Evolutionary conservation across 352 stramenopile species (phyloP).

Genomic region (Phytophthora meadii): DNA sequence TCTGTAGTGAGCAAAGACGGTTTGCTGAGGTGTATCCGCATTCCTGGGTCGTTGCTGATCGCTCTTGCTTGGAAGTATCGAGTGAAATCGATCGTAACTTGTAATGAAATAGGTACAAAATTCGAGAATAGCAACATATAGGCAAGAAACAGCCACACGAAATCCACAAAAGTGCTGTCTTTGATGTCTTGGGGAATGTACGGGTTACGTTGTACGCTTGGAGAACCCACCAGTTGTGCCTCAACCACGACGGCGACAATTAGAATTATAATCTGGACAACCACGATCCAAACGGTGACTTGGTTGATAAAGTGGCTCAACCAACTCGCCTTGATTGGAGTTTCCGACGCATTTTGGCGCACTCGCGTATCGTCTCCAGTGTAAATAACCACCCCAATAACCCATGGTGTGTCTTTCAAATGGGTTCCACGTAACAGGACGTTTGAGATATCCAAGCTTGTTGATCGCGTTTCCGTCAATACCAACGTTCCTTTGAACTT

Average conservation of each 20-base stretch:
- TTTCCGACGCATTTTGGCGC: conserved; percentile 78
- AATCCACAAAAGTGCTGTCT: conserved; percentile 41
- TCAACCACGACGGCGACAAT: conserved; percentile 56
- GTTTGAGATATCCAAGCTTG: conserved; percentile 70
- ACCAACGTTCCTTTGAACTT: conserved; percentile 81
- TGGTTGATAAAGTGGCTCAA: conserved; percentile 85
- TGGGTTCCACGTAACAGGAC: conserved; percentile 75
- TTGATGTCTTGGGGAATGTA: conserved; percentile 55
- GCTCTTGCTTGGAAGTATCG: conserved; percentile 81
- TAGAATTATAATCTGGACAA: conserved; percentile 68
- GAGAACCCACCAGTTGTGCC: conserved; percentile 39
- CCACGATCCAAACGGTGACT: conserved; percentile 79
- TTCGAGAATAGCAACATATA: conserved; percentile 94
- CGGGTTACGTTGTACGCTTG: conserved; percentile 43
- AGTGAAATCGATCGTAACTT: conserved; percentile 89
- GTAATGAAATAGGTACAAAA: conserved; percentile 94
- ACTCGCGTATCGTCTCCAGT: conserved; percentile 90
- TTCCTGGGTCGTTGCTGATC: conserved; percentile 76
- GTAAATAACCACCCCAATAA: conserved; percentile 85
- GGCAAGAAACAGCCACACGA: conserved; percentile 64
- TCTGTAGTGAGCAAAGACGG: conserved; percentile 1
- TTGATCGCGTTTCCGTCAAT: conserved; percentile 18
- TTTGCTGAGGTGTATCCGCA: conserved; percentile 52
- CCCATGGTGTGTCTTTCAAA: conserved; percentile 75
- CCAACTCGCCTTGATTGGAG: conserved; percentile 76